A percentile compares a stretch with the other conserved stretches of the same genome.
phyloP scores from a whole-genome alignment of 768 basidiomycete genomes.

The Pulveroboletus sp. region DNA sequence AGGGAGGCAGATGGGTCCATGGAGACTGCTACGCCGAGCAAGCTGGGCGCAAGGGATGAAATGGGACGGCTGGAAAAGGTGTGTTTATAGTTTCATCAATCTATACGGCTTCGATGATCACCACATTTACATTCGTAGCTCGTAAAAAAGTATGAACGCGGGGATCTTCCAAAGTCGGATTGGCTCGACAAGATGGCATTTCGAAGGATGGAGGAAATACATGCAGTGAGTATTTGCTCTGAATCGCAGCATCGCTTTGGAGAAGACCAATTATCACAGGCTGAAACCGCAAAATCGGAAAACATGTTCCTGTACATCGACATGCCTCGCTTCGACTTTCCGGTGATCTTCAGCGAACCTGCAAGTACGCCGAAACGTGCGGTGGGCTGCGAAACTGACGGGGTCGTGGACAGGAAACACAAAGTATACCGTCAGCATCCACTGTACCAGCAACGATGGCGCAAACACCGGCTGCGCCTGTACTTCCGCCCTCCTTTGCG shows the following conservation, averaged over 20 bases:
- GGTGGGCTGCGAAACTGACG: not conserved
- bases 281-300: slow-evolving; percentile 87
- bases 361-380: slow-evolving; percentile 38
- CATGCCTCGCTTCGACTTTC: slow-evolving; percentile 94
- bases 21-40: slow-evolving; percentile 86
- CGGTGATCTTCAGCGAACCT: slow-evolving; percentile 91
- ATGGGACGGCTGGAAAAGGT: slow-evolving; percentile 96
- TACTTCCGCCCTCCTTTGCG: slow-evolving; percentile 49
- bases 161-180: slow-evolving; percentile 90
- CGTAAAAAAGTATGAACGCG: slow-evolving; percentile 95
- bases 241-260: not conserved
- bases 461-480: slow-evolving; percentile 38
- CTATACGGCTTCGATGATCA: not conserved
- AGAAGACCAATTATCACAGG: slow-evolving; percentile 42
- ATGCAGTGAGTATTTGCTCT: slow-evolving; percentile 57
- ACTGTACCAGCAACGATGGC: slow-evolving; percentile 38
- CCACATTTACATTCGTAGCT: slow-evolving; percentile 40
- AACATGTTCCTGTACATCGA: slow-evolving; percentile 97
- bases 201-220: slow-evolving; percentile 92
- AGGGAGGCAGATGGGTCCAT: slow-evolving; percentile 83
- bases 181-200: slow-evolving; percentile 96
- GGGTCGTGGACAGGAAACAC: slow-evolving; percentile 35
- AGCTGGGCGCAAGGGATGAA: slow-evolving; percentile 77
- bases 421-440: slow-evolving; percentile 40
- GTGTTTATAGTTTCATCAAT: slow-evolving; percentile 4